Percentiles rank a stretch among this genome's conserved stretches.
Conservation (phyloP, 345 rosid genomes). For the Noccaea caerulescens region DNA sequence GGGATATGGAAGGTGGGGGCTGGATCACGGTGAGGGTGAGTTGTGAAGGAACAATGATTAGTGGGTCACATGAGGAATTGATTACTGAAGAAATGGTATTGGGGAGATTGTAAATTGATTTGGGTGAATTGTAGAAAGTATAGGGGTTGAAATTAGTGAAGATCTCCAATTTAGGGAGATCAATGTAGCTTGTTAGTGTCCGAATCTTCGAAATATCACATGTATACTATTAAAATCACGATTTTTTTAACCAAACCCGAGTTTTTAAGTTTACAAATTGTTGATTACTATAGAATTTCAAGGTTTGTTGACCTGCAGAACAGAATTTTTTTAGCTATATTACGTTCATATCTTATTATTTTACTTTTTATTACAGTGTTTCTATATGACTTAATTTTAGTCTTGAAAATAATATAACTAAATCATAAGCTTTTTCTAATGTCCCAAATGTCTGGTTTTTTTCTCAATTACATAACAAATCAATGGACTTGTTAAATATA, state of each 20-base stretch:
- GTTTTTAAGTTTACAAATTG: not conserved
- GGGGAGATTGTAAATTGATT: conserved; percentile 32
- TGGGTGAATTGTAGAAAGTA: conserved; percentile 22
- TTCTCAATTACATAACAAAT: conserved; percentile 12
- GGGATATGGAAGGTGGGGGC: conserved; percentile 51
- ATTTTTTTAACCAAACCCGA: conserved; percentile 18
- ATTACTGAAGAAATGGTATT: conserved; percentile 10
- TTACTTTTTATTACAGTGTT: conserved; percentile 19
- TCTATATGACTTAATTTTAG: conserved; percentile 19
- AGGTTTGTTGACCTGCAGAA: conserved; percentile 30
- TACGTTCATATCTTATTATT: not conserved
- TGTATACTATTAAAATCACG: conserved; percentile 23
- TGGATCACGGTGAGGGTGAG: conserved; percentile 64
- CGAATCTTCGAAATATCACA: conserved; percentile 24
- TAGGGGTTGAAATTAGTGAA: conserved; percentile 40
- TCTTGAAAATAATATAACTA: conserved; percentile 5
- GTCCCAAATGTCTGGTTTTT: not conserved
- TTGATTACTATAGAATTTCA: conserved; percentile 22
- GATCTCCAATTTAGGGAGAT: conserved; percentile 32
- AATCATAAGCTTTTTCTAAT: conserved; percentile 4
- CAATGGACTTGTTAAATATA: not conserved
- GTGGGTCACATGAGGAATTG: conserved; percentile 35
- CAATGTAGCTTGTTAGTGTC: conserved; percentile 24
- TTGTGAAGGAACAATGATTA: conserved; percentile 44
- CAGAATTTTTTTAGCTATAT: not conserved